Base-by-base conservation (phyloP, 2,329 filamentous ascomycete species). In the Taxawa tesnikishii region DNA sequence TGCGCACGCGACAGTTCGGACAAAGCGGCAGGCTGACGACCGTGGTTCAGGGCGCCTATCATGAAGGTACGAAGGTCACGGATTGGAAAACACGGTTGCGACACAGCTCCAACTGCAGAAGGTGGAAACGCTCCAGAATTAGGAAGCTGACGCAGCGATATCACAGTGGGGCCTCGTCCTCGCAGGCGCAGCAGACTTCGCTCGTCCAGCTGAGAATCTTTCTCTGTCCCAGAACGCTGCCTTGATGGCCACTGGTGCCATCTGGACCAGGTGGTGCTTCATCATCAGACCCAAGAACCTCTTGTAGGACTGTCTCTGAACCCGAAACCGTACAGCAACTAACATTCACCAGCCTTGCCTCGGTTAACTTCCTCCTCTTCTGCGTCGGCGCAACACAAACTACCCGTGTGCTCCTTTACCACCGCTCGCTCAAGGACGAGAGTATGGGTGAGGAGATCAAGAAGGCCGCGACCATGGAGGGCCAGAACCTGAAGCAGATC, bases 241-340 rank as follows among this genome's bases (percentile, higher is more conserved):
- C 38, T 73, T 98, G 46, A 90, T 83, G 54, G 77, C 77, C 48
- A 98, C 90, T 7, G 90, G 90, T 45, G 62, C 81, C 43, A 98
- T 98, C 70, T 98, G 90, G 90, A 98, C 90, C 28, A 75, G 90
- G 45, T 98, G 90, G 90, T 98, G 90, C 70, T 70, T 96, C 55
- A 81, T 98, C 59, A 98, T 98, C 63, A 85, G 77, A 60, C 90
- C 90, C 36, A 77, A 76, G 62, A 98, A 98, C 69, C 65, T 85
- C 51, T 79, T 94, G 79, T 84, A 65, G 29, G 76, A 63, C 19
- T n/a, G 8, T 23, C 19, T 13, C 14, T n/a, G n/a, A n/a, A n/a
- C 18, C 8, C 14, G 19, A 8, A 23, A 23, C 25, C 29, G 14
- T 18, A 14, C 23, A 2, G 11, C 12, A n/a, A n/a, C n/a, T n/a